These are phyloP conservation scores for Grifola frondosa DNA, from an alignment of 1,284 basidiomycete genomes.

Conservation along the genomic window DNA sequence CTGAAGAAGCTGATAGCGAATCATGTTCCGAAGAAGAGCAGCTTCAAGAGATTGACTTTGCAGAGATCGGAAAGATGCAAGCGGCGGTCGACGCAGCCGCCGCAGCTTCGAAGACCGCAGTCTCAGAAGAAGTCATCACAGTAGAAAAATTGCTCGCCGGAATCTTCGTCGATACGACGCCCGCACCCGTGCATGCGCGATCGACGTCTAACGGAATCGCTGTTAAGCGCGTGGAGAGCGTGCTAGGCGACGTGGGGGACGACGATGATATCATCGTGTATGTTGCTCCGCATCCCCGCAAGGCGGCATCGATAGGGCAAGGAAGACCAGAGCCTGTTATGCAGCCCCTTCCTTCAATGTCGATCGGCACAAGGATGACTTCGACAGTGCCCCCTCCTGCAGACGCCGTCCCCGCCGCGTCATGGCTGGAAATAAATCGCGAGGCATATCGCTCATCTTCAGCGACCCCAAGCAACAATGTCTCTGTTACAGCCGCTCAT, in stretches of 20 bases:
- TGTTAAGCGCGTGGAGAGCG: constrained; percentile 15
- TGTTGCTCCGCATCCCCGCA: constrained; percentile 39
- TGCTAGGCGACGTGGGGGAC: constrained; percentile 23
- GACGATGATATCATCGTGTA: constrained; percentile 43
- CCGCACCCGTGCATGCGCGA: constrained; percentile 11
- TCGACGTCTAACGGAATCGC: constrained; percentile 3
- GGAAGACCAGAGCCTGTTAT: too few species aligned
- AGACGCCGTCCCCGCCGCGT: not conserved
- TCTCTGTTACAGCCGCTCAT: too few species aligned
- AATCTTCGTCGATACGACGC: constrained; percentile 34
- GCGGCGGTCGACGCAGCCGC: constrained; percentile 34
- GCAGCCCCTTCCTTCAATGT: constrained; percentile 22
- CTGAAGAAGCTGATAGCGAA: constrained; percentile 26
- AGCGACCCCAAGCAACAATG: not conserved
- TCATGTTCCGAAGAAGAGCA: constrained; percentile 36
- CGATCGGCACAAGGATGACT: constrained; percentile 32
- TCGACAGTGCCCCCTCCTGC: not conserved
- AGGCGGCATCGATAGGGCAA: too few species aligned
- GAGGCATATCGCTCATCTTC: not conserved
- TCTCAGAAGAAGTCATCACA: constrained; percentile 13
- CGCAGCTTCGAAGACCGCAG: constrained; percentile 12
- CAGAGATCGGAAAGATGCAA: constrained; percentile 50
- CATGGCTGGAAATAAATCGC: too few species aligned
- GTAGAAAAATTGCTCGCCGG: constrained; percentile 44
- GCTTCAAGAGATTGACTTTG: constrained; percentile 66